Evolutionary conservation across 2,329 filamentous ascomycete species (phyloP).

Genomic region (Aspergillus spinulosporus): DNA sequence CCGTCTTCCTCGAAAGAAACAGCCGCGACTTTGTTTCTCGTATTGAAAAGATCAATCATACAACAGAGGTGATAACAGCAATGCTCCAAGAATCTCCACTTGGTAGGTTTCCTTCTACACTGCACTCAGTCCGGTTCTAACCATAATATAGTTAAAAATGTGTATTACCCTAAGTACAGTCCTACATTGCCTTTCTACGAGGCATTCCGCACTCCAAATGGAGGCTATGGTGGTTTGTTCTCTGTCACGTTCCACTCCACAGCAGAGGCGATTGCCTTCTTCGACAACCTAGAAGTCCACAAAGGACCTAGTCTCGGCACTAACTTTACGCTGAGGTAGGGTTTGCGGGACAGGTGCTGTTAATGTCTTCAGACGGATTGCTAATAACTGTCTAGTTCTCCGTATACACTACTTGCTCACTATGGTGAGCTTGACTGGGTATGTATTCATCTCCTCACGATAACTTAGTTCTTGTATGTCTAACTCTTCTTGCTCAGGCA

Average conservation of each 20-base stretch:
- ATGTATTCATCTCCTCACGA: constrained; percentile 31
- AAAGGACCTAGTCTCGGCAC: constrained; percentile 95
- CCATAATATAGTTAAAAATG: constrained; percentile 64
- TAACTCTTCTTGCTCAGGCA: constrained; percentile 49
- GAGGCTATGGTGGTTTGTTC: constrained; percentile 86
- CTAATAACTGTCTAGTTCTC: constrained; percentile 57
- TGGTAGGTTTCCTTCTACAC: constrained; percentile 37
- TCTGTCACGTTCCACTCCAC: constrained; percentile 76
- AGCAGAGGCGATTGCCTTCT: constrained; percentile 75
- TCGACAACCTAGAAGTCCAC: constrained; percentile 78
- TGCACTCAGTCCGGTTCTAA: constrained; percentile 15
- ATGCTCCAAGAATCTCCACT: constrained; percentile 62
- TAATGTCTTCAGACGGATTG: not conserved
- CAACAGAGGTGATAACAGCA: constrained; percentile 79
- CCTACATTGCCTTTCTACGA: constrained; percentile 74
- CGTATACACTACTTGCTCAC: constrained; percentile 89
- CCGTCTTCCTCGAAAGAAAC: constrained; percentile 92
- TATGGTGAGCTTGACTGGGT: constrained; percentile 90
- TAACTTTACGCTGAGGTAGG: constrained; percentile 80
- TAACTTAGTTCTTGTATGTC: constrained; percentile 4
- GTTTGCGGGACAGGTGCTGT: not conserved
- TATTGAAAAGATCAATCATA: constrained; percentile 80
- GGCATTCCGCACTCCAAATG: constrained; percentile 67
- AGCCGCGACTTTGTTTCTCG: constrained; percentile 85
- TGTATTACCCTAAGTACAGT: constrained; percentile 85